Evolutionary conservation across 805 yeast genomes (phyloP), one percentile per base, ranked within the genome.

Genomic region (Metschnikowia gruessii): DNA sequence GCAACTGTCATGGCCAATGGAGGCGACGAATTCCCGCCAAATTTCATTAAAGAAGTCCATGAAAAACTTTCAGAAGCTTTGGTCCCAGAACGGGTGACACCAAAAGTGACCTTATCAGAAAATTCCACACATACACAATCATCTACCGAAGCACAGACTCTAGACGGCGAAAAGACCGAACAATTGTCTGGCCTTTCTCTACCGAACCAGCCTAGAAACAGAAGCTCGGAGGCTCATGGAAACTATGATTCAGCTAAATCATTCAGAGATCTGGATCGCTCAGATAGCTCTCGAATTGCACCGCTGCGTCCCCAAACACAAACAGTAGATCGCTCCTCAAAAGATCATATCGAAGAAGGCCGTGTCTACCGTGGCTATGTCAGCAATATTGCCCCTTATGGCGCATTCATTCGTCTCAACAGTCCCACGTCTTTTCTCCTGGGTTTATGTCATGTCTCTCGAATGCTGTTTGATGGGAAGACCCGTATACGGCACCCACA

Each of bases 381-480:
- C 2, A 72, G 71, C 39, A 79, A 77, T 37, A 55, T 87, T 1
- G 80, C 81, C 36, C 63, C 76, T 2, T 91, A 81, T 64, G 97
- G 98, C 0, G 95, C 89, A 1, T 92, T 91, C 60, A 77, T 89
- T 0, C 64, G 78, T 9, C 61, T 91, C 42, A 45, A 58, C 24
- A 47, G 53, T 42, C 57, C 58, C 31, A 42, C 53, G 31, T 54
- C 63, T 8, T 40, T 60, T 62, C 17, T 81, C 69, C 55, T 68
- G 1, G 96, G 95, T 0, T 68, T 91, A 15, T 83, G 91, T 32
- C 97, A 91, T 59, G 75, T 86, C 0, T 87, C 96, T 0, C 84
- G 82, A 36, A 71, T 91, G 28, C 70, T 79, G 46, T 64, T 56
- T 43, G 68, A 65, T 46, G 71, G 71, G 4, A 59, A 60, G n/a